Evolutionary conservation across 371 early-diverging fungal species (phyloP).

Genomic region (Mortierella sp.): DNA sequence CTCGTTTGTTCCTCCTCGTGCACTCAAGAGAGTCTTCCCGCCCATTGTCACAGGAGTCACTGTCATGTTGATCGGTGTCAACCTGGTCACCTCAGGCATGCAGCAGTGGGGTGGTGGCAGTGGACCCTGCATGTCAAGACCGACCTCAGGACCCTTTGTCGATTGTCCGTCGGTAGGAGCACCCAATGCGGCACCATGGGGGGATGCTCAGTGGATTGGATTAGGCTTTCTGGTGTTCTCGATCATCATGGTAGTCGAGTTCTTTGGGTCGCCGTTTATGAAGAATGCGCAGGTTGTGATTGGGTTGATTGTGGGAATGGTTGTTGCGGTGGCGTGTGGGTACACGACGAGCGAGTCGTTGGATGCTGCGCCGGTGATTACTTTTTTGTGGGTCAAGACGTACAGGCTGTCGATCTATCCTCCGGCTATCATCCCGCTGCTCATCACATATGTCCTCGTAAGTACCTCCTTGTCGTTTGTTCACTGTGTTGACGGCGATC

Average conservation of each 20-base stretch:
- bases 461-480: not conserved
- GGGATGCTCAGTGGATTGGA: constrained; percentile 71
- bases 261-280: constrained; percentile 77
- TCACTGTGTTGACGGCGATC: too few relatives aligned
- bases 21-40: constrained; percentile 68
- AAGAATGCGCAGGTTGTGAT: constrained; percentile 73
- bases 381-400: constrained; percentile 72
- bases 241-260: constrained; percentile 72
- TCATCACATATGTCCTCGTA: constrained; percentile 62
- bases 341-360: constrained; percentile 66
- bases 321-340: constrained; percentile 72
- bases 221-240: constrained; percentile 73
- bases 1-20: constrained; percentile 70
- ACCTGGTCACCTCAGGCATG: constrained; percentile 66
- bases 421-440: constrained; percentile 75
- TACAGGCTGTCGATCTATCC: constrained; percentile 72
- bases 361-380: constrained; percentile 66
- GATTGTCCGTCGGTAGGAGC: constrained; percentile 68
- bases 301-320: constrained; percentile 72
- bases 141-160: constrained; percentile 66
- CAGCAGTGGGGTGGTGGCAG: constrained; percentile 73
- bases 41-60: constrained; percentile 73
- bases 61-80: constrained; percentile 71
- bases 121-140: constrained; percentile 61
- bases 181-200: constrained; percentile 75